Evolutionary conservation across 2,329 filamentous ascomycete genomes (phyloP), one percentile per base, ranked within the genome.

Genomic region (Alternaria longipes): DNA sequence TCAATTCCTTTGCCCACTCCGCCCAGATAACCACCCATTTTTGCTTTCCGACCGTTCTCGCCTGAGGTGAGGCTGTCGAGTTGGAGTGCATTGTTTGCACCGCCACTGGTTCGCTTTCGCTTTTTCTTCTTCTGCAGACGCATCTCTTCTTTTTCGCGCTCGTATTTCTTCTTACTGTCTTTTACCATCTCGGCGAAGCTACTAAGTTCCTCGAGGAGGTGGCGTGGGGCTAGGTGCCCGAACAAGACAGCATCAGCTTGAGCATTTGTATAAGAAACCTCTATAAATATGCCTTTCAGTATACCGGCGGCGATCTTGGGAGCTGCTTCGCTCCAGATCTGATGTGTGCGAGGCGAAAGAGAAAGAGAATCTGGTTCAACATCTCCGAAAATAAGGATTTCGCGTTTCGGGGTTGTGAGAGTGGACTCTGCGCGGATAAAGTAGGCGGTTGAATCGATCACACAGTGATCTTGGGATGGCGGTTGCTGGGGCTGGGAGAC

Each of bases 331-430:
- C 88, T 86, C 95, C 95, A 99, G 14, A 99, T 88, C 14, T 84
- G 83, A n/a, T 85, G 81, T 67, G 95, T 98, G 24, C 94, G 89
- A 1, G 94, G 93, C 1, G 87, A 90, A 2, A 94, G 80, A 0
- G 93, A 96, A 26, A 98, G 80, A 8, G 89, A 90, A 78, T 99
- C 95, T 0, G 95, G 93, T 74, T 99, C 95, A 38, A 98, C 92
- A 68, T 99, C 95, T 18, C 95, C 95, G 75, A 97, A 98, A 50
- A 99, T 91, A 61, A 99, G 86, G 3, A 98, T 87, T 79, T 99
- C 94, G 24, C 70, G 72, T 44, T 76, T 74, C 1, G 76, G 72
- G 0, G 76, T 75, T 1, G 71, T 71, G 2, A 70, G 57, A 4
- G 74, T 71, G 1, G 81, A 76, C 34, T 90, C 83, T 61, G 95